A percentile compares a stretch with the other conserved stretches of the same genome.
These are phyloP conservation scores for Lasiodiplodia sp. DNA, from an alignment of 2,329 filamentous ascomycete genomes.

Conservation along the genomic window DNA sequence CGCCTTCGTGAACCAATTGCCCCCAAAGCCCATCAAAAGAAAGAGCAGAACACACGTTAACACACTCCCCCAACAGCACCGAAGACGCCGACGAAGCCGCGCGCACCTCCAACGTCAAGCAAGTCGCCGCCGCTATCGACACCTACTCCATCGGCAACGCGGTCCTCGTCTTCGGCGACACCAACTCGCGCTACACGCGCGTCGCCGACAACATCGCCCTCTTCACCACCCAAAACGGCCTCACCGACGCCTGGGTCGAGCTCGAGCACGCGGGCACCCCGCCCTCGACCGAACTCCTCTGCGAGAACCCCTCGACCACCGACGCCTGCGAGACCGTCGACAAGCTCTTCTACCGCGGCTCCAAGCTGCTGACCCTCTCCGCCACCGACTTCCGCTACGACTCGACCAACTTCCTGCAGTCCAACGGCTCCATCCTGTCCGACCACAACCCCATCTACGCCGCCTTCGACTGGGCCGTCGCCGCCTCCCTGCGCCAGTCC, in stretches of 20 bases:
- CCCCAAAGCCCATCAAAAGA: neutral
- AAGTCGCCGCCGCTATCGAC: conserved; percentile 66
- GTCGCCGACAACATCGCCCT: conserved; percentile 60
- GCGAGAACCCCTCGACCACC: conserved; percentile 64
- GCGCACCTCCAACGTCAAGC: conserved; percentile 65
- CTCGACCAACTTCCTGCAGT: conserved; percentile 63
- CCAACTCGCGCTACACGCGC: conserved; percentile 70
- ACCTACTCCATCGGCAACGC: conserved; percentile 65
- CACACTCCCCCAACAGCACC: conserved; percentile 39
- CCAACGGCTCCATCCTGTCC: conserved; percentile 63
- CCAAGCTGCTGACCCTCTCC: conserved; percentile 54
- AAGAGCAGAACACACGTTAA: neutral
- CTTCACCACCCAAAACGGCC: conserved; percentile 59
- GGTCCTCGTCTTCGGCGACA: conserved; percentile 70
- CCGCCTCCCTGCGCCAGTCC: conserved; percentile 53
- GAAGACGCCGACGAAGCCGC: conserved; percentile 61
- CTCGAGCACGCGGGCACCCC: conserved; percentile 47
- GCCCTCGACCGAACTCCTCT: conserved; percentile 50
- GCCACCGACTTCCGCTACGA: conserved; percentile 64
- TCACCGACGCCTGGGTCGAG: conserved; percentile 68
- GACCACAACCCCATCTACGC: conserved; percentile 72
- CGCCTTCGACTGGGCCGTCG: conserved; percentile 51
- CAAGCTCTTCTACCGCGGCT: conserved; percentile 69
- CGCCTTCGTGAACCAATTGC: too few relatives aligned
- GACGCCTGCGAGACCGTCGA: conserved; percentile 71